Evolutionary conservation across 371 early-diverging fungal species (phyloP), one percentile per base, ranked within the genome.

Genomic region (Mucor sp.): DNA sequence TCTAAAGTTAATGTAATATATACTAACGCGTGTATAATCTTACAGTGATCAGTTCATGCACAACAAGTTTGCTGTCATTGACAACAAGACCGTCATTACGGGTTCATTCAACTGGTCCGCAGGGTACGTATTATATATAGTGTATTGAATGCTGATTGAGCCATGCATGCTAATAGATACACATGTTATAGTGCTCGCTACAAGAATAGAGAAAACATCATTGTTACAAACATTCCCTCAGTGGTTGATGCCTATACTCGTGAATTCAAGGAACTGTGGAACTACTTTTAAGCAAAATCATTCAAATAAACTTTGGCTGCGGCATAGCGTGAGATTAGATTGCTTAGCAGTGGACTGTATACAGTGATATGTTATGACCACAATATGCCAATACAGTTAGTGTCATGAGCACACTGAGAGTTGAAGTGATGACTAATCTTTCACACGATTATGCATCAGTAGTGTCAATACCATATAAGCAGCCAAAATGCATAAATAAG

Each of bases 41-140:
- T 23, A 21, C 12, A 83, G 81, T 41, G 74, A 75, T 1, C 76
- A 75, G 66, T 82, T 85, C 55, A 90, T 90, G 90, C 90, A 90
- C 63, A 84, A 89, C 62, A 90, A 89, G 70, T 90, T 90, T 78
- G 87, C 85, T 14, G 79, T 90, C 14, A 79, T 89, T 55, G 90
- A 90, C 66, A 60, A 62, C 14, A 79, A 73, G 30, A 76, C 70
- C 2, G 72, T 84, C 21, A 71, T 82, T 44, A 84, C 80, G 17
- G 84, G 84, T 25, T 80, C 81, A 41, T 84, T 80, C 69, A 84
- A 84, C 60, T 84, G 84, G 84, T 80, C 82, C 44, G 74, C 72
- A 33, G 77, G 74, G 84, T 81, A 75, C 72, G 70, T 65, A 6
- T 47, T 30, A 30, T 4, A 41, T 25, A 30, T 17, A 21, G 30